Conservation (phyloP, 2,329 filamentous ascomycete genomes). For the Cercospora sp. region DNA sequence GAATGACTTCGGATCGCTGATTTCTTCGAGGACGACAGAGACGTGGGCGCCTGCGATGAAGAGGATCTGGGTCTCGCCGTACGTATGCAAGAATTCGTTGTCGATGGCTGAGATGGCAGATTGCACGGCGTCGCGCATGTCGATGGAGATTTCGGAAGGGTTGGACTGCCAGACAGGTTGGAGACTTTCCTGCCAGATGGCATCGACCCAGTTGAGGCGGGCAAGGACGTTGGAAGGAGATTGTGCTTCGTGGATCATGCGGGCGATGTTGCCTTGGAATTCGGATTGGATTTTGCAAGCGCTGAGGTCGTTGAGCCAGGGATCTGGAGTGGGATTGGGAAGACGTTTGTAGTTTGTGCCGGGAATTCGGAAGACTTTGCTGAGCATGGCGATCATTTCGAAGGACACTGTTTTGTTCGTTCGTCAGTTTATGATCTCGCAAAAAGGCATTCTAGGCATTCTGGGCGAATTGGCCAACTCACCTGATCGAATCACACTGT, state of each 20-base stretch:
- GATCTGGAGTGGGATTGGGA: conserved; percentile 16
- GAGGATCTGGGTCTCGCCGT: conserved; percentile 4
- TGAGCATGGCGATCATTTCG: conserved; percentile 22
- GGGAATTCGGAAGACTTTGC: conserved; percentile 16
- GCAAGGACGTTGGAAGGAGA: not conserved
- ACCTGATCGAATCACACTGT: conserved; percentile 14
- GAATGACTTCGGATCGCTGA: conserved; percentile 1
- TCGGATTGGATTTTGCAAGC: conserved; percentile 15
- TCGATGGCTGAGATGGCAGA: conserved; percentile 7
- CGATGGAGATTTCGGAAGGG: conserved; percentile 15
- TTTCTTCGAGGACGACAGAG: conserved; percentile 12
- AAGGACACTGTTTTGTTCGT: conserved; percentile 4
- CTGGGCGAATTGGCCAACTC: not conserved
- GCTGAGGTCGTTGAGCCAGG: conserved; percentile 17
- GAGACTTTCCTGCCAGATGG: conserved; percentile 5
- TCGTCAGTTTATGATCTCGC: not conserved
- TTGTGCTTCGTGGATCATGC: not conserved
- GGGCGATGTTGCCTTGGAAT: conserved; percentile 12
- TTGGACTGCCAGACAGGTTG: conserved; percentile 9
- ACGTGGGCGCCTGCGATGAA: conserved; percentile 16
- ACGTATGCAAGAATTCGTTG: conserved; percentile 3
- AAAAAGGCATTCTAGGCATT: not conserved
- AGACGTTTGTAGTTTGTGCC: conserved; percentile 18
- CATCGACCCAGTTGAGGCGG: conserved; percentile 1
- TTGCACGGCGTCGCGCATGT: conserved; percentile 16